Base-by-base conservation (phyloP, 2,329 filamentous ascomycete species). In the Anthostomella pinea region DNA sequence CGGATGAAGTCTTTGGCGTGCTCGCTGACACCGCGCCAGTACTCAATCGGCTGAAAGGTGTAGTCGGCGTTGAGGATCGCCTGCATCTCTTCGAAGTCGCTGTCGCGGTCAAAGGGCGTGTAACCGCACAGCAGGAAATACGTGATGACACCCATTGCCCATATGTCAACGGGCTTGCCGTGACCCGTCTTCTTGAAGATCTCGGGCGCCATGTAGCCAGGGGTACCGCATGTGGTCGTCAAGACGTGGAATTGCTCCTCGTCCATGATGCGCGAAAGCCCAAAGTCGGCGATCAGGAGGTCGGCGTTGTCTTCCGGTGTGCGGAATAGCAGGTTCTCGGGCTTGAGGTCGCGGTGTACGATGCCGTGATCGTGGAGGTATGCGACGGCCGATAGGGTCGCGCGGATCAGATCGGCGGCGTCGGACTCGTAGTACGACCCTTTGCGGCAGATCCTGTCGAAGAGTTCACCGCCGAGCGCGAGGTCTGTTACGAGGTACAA, bases 131-230 rank as follows among this genome's bases (percentile, higher is more conserved):
- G 82, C 19, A 98, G 73, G 70, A 98, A 98, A 70, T 97, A 98
- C 20, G 93, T 97, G 59, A 98, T 98, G 27, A 98, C 93, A 30
- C 93, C 93, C 46, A 97, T 88, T 23, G 93, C 93, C 93, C 93
- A 98, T 48, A 98, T 83, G 63, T 98, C 93, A 35, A 98, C 93
- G 52, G 93, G 90, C 66, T 97, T 98, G 46, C 93, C 93, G 62
- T 98, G 93, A 17, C 93, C 93, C 6, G 85, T 90, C 73, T 98
- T 98, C 66, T 95, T 95, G 70, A 98, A 98, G 56, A 98, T 98
- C 64, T 98, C 93, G 15, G 93, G 93, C 2, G 93, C 93, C 93
- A 98, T 98, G 67, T 98, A 98, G 31, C 93, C 93, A 3, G 93
- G 93, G 2, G 93, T 98, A 41, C 93, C 93, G 62, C 93, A 98